Evolutionary conservation across 345 rosid species (phyloP).

Genomic region (Rhizophora mangle): DNA sequence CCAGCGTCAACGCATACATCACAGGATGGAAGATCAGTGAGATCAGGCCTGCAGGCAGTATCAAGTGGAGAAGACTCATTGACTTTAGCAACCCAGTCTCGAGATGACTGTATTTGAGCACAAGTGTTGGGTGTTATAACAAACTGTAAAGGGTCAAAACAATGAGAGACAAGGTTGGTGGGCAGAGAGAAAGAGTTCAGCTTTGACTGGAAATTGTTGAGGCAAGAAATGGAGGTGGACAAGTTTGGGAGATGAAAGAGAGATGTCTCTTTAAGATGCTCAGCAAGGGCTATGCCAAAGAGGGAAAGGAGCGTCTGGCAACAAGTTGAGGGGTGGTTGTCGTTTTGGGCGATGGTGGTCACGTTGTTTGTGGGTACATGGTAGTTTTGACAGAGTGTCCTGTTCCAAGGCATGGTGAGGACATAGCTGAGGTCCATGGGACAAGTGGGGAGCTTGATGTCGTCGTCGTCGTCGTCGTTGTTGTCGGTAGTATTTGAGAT

Average conservation of each 20-base stretch:
- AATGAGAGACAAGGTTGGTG: slow-evolving; percentile 38
- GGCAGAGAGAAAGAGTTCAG: slow-evolving; percentile 53
- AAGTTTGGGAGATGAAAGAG: slow-evolving; percentile 56
- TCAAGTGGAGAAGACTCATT: slow-evolving; percentile 53
- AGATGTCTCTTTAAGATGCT: slow-evolving; percentile 56
- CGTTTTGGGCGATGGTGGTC: slow-evolving; percentile 1
- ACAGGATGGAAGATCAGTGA: slow-evolving; percentile 52
- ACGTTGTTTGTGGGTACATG: slow-evolving; percentile 9
- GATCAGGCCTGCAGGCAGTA: slow-evolving; percentile 56
- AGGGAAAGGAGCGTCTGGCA: slow-evolving; percentile 54
- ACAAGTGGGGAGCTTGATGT: slow-evolving; percentile 32
- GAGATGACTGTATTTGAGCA: slow-evolving; percentile 44
- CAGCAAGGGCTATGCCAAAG: slow-evolving; percentile 53
- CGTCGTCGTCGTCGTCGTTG: too few species aligned
- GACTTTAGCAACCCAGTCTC: slow-evolving; percentile 59
- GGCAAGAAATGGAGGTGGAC: slow-evolving; percentile 56
- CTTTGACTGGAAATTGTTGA: slow-evolving; percentile 49
- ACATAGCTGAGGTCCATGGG: slow-evolving; percentile 67
- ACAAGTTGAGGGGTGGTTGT: slow-evolving; percentile 29
- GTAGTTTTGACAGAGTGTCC: slow-evolving; percentile 40
- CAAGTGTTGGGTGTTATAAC: slow-evolving; percentile 45
- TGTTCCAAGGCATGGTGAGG: slow-evolving; percentile 64
- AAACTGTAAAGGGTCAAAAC: slow-evolving; percentile 58
- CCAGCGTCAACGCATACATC: slow-evolving; percentile 65
- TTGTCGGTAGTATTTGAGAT: background rate